Percentiles rank a stretch among this genome's conserved stretches.
Conservation (phyloP, 2,329 filamentous ascomycete species). For the Paracamarosporium sp. region DNA sequence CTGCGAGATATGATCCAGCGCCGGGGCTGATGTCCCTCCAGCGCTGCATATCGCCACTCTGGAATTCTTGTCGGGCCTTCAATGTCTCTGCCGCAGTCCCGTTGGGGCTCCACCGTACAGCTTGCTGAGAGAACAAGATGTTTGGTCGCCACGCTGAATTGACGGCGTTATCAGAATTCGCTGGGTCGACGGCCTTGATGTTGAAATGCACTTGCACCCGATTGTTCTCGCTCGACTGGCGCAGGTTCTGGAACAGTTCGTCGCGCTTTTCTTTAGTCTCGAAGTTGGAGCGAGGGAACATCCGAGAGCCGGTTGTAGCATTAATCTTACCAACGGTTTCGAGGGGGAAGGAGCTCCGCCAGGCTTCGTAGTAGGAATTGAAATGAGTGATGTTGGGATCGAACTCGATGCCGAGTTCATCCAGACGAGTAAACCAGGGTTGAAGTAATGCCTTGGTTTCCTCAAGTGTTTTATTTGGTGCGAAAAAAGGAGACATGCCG, state of each 20-base stretch:
- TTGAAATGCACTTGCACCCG: constrained; percentile 45
- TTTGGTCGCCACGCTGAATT: constrained; percentile 37
- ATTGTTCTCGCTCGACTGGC: constrained; percentile 42
- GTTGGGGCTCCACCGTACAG: constrained; percentile 42
- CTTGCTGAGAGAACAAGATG: constrained; percentile 36
- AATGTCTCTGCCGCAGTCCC: constrained; percentile 32
- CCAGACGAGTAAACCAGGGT: constrained; percentile 40
- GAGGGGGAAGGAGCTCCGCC: constrained; percentile 42
- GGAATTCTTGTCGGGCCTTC: constrained; percentile 33
- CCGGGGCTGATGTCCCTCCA: constrained; percentile 42
- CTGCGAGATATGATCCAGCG: constrained; percentile 37
- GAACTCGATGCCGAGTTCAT: constrained; percentile 35
- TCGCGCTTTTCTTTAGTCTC: constrained; percentile 40
- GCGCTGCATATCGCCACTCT: constrained; percentile 34
- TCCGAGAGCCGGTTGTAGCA: constrained; percentile 39
- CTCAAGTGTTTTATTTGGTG: constrained; percentile 37
- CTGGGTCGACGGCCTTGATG: constrained; percentile 39
- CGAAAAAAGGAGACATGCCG: constrained; percentile 44
- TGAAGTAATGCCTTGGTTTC: constrained; percentile 38
- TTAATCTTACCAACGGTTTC: constrained; percentile 43
- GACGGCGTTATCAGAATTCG: constrained; percentile 38
- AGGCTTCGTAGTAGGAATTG: constrained; percentile 39
- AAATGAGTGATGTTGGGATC: constrained; percentile 44
- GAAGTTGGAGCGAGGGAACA: constrained; percentile 44
- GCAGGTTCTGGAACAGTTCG: constrained; percentile 33